Percentiles rank a stretch among this genome's conserved stretches.
phyloP scores from a whole-genome alignment of 495 filamentous ascomycete species.

The Hypoxylon rickii region DNA sequence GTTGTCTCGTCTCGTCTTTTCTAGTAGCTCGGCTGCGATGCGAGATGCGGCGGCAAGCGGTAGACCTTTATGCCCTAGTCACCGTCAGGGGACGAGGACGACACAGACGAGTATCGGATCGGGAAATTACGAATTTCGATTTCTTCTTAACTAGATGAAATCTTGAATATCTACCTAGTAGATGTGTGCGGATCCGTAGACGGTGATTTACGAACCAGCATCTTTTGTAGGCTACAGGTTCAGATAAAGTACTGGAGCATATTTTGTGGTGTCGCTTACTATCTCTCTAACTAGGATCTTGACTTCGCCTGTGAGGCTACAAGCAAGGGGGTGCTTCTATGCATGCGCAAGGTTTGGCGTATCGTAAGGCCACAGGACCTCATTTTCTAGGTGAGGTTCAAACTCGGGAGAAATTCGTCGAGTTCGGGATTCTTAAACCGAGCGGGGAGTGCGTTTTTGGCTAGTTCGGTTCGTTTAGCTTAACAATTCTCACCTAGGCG shows the following conservation, averaged over 20 bases:
- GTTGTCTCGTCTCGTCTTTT: constrained; percentile 15
- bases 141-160: too few relatives aligned
- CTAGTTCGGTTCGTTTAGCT: too few relatives aligned
- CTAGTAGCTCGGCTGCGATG: too few relatives aligned
- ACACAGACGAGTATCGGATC: too few relatives aligned
- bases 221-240: neutral
- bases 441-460: constrained; percentile 12
- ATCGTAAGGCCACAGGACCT: constrained; percentile 10
- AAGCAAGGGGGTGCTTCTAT: constrained; percentile 22
- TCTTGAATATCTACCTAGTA: too few relatives aligned
- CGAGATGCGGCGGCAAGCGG: neutral
- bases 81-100: too few relatives aligned
- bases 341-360: constrained; percentile 25
- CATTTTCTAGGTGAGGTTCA: constrained; percentile 11
- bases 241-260: neutral
- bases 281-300: constrained; percentile 18
- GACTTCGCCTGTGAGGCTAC: constrained; percentile 25
- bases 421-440: constrained; percentile 23
- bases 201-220: too few relatives aligned
- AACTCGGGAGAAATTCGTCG: constrained; percentile 19
- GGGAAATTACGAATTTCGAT: too few relatives aligned
- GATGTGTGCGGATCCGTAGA: too few relatives aligned
- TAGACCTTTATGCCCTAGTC: neutral
- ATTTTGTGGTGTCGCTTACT: constrained; percentile 15
- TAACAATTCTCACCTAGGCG: too few relatives aligned